These are phyloP conservation scores for Colletotrichum tropicale DNA, from an alignment of 2,329 filamentous ascomycete species.

Conservation along the genomic window DNA sequence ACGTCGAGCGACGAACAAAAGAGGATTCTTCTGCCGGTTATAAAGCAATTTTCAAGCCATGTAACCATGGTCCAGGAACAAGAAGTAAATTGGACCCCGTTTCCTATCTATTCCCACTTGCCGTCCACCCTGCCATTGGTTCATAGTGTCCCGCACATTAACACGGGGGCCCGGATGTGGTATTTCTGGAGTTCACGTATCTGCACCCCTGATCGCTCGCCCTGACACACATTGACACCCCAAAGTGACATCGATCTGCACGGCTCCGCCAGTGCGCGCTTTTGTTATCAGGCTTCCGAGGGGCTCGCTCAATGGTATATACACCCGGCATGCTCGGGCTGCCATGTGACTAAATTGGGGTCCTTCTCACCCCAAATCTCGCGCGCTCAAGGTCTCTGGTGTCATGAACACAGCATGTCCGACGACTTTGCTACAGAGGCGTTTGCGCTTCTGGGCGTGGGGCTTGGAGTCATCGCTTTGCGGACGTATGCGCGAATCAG, in stretches of 20 bases:
- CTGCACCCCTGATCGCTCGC: neutral
- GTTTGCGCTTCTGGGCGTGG: conserved; percentile 53
- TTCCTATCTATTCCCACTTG: neutral
- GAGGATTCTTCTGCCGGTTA: neutral
- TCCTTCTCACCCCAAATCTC: neutral
- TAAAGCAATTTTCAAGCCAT: neutral
- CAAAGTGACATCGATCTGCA: neutral
- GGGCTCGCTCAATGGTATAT: neutral
- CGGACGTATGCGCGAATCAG: conserved; percentile 54
- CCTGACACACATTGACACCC: neutral
- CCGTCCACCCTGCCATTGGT: neutral
- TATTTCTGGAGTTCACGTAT: neutral
- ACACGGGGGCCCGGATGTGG: neutral
- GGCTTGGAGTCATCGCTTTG: conserved; percentile 52
- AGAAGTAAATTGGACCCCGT: neutral
- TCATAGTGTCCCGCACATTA: neutral
- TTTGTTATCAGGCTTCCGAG: neutral
- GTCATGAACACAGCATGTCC: conserved; percentile 6
- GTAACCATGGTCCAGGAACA: neutral
- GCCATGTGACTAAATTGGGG: neutral
- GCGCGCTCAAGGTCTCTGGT: neutral
- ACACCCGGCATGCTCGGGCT: neutral
- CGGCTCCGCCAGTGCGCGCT: neutral
- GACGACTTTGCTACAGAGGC: conserved; percentile 33
- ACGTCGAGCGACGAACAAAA: neutral